Conservation (phyloP, 768 basidiomycete genomes). For the Leccinum fibrillosum region DNA sequence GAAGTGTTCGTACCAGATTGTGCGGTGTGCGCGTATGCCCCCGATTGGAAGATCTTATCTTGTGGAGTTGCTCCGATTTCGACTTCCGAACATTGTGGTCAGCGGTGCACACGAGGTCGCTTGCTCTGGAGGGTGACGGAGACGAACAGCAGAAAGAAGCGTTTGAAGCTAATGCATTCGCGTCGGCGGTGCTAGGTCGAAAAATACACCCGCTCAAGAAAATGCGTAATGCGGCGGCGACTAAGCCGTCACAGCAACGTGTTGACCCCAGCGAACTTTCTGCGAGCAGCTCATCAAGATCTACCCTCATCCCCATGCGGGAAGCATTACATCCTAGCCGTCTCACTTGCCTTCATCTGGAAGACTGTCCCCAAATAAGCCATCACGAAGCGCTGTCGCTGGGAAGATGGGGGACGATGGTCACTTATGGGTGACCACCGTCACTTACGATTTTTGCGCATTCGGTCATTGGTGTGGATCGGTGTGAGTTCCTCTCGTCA, state of each 20-base stretch:
- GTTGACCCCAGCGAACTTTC: conserved; percentile 9
- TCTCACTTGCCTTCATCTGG: conserved; percentile 43
- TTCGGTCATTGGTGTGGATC: conserved; percentile 16
- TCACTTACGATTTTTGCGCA: conserved; percentile 1
- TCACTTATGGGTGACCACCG: conserved; percentile 18
- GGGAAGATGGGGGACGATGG: conserved; percentile 34
- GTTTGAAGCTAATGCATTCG: conserved; percentile 19
- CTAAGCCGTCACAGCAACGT: conserved; percentile 9
- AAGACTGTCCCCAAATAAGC: conserved; percentile 38
- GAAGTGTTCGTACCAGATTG: conserved; percentile 12
- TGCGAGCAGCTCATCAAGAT: conserved; percentile 24
- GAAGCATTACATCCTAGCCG: conserved; percentile 32
- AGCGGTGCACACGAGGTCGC: conserved; percentile 35
- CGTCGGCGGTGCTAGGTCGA: conserved; percentile 25
- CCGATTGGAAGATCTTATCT: conserved; percentile 45
- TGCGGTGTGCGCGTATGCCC: conserved; percentile 49
- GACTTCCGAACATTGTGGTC: conserved; percentile 34
- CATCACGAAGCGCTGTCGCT: conserved; percentile 38
- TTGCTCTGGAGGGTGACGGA: conserved; percentile 10
- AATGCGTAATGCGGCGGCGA: conserved; percentile 12
- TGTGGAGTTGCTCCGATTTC: conserved; percentile 51
- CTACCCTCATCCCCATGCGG: conserved; percentile 36
- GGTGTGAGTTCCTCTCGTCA: conserved; percentile 19
- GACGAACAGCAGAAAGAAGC: conserved; percentile 13
- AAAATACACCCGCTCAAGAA: conserved; percentile 38